These are phyloP conservation scores for Sarocladium strictum DNA, from an alignment of 2,329 filamentous ascomycete species.

Conservation along the genomic window DNA sequence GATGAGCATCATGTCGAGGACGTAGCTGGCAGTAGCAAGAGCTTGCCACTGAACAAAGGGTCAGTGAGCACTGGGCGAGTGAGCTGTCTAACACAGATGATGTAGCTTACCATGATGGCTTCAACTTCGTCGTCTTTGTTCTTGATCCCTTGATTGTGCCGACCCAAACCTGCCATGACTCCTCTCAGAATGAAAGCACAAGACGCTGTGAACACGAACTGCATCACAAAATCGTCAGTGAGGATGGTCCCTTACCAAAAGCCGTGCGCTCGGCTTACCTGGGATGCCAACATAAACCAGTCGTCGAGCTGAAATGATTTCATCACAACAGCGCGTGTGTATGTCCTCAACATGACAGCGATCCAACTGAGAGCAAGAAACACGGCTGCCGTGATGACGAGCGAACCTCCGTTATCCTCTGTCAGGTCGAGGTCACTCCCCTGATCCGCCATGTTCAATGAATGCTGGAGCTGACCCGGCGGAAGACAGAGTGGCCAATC, in stretches of 20 bases:
- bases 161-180: slow-evolving; percentile 36
- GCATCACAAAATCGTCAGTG: not conserved
- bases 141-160: slow-evolving; percentile 39
- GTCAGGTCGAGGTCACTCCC: slow-evolving; percentile 24
- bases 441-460: slow-evolving; percentile 17
- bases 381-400: slow-evolving; percentile 29
- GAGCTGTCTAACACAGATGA: not conserved
- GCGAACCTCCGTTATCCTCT: slow-evolving; percentile 32
- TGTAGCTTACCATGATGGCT: slow-evolving; percentile 37
- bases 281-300: slow-evolving; percentile 46
- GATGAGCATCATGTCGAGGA: slow-evolving; percentile 50
- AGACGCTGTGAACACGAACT: slow-evolving; percentile 41
- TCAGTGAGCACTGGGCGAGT: not conserved
- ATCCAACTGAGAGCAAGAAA: slow-evolving; percentile 36
- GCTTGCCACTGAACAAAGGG: slow-evolving; percentile 39
- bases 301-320: slow-evolving; percentile 43
- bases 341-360: slow-evolving; percentile 36
- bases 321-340: slow-evolving; percentile 37
- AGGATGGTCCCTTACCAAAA: not conserved
- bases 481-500: not conserved
- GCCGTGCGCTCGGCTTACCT: slow-evolving; percentile 27
- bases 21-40: slow-evolving; percentile 42
- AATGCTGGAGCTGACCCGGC: not conserved
- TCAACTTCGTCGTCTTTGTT: slow-evolving; percentile 32
- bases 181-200: slow-evolving; percentile 40